Evolutionary conservation across 2,329 filamentous ascomycete genomes (phyloP), one percentile per base, ranked within the genome.

Genomic region (Fusarium dimerum): DNA sequence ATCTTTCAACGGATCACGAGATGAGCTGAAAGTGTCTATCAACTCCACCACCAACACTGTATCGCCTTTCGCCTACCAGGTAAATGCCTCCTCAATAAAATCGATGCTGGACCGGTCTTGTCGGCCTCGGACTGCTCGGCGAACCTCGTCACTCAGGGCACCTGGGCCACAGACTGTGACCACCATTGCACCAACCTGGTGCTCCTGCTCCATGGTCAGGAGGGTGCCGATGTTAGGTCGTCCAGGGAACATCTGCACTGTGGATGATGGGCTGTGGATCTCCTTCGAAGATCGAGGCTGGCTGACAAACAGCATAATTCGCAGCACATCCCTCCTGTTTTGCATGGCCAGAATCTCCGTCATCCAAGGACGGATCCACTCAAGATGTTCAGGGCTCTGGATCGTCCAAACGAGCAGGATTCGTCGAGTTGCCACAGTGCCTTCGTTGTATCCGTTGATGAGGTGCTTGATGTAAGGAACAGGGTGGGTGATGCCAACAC

Each of bases 301-400:
- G 59, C 85, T 90, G 62, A 92, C 86, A 69, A 92, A 92, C 48
- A 92, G 82, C 75, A 90, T 83, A 69, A 92, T 89, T 60, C 86
- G 85, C 48, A 92, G 78, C 47, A 88, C 81, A 54, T 92, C 88
- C 51, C 89, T 82, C 45, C 88, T 83, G 68, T 80, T 83, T 51
- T 89, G 86, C 85, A 92, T 88, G 52, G 83, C 82, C 39, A 92
- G 77, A 56, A 92, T 90, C 65, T 87, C 81, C 4, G 88, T 91
- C 89, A 92, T 92, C 87, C 88, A 92, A 8, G 87, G 87, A 43
- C 88, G 80, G 66, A 92, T 91, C 88, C 88, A 92, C 70, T 92
- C 88, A 30, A 92, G 78, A 68, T 92, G 88, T 73, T 92, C 89
- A 62, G 87, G 87, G 63, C 82, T 88, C 64, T 89, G 89, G 51